phyloP scores from a whole-genome alignment of 352 stramenopile genomes.

The Globisporangium irregulare region DNA sequence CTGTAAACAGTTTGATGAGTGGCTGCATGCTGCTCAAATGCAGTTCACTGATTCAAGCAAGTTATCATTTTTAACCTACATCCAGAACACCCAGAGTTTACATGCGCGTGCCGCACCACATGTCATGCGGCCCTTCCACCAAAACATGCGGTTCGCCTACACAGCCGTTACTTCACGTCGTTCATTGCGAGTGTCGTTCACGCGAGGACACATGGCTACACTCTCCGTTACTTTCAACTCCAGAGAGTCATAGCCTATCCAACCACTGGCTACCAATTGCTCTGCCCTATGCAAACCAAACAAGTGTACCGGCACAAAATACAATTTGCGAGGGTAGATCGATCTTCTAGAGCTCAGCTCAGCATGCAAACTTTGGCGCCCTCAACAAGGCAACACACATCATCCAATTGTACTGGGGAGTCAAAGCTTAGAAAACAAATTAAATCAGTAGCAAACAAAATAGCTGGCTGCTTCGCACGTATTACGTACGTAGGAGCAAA shows the following conservation, averaged over 20 bases:
- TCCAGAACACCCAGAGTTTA: neutral
- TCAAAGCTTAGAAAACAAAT: slow-evolving; percentile 3
- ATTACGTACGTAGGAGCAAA: neutral
- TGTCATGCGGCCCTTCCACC: neutral
- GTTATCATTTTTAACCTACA: too few relatives aligned
- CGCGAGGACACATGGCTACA: slow-evolving; percentile 4
- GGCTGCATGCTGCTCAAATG: neutral
- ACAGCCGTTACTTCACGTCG: neutral
- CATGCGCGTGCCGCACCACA: neutral
- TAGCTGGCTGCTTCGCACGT: neutral
- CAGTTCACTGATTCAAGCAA: slow-evolving; percentile 1
- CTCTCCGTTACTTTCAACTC: neutral
- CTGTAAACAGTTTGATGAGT: neutral
- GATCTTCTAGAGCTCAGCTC: neutral
- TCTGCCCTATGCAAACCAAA: neutral
- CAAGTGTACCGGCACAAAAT: neutral
- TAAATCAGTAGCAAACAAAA: slow-evolving; percentile 9
- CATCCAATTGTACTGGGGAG: neutral
- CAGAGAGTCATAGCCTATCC: neutral
- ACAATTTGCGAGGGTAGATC: neutral
- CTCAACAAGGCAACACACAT: neutral
- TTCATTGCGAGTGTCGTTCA: neutral
- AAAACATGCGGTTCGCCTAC: neutral
- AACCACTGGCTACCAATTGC: neutral
- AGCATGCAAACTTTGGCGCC: neutral